phyloP scores from a whole-genome alignment of 805 yeast genomes.

The Kockiozyma suomiensis region DNA sequence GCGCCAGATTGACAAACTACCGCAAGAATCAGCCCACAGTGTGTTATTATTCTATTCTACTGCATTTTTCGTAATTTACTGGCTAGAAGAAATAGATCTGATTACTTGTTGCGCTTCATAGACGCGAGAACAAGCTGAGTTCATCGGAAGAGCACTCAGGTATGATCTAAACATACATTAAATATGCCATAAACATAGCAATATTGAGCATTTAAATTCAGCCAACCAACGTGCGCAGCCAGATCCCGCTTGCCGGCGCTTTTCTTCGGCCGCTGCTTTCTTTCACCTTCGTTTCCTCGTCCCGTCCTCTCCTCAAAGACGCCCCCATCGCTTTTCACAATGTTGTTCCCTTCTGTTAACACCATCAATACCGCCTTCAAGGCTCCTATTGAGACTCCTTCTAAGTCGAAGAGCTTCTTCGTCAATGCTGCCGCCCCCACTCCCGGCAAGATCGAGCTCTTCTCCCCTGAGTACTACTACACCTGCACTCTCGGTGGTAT shows the following conservation, averaged over 20 bases:
- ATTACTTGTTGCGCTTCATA: no score
- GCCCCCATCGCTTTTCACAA: slow-evolving; percentile 20
- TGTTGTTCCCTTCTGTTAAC: slow-evolving; percentile 47
- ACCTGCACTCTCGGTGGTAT: slow-evolving; percentile 80
- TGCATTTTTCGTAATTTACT: background rate
- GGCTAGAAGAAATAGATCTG: background rate
- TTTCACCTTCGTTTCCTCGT: slow-evolving; percentile 7
- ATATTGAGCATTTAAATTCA: background rate
- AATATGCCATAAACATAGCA: background rate
- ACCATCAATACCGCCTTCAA: slow-evolving; percentile 45
- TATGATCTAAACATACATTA: no score
- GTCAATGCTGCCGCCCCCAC: slow-evolving; percentile 30
- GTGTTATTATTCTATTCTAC: no score
- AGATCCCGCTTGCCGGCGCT: slow-evolving; percentile 1
- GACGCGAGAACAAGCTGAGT: no score
- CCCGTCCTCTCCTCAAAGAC: background rate
- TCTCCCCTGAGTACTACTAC: slow-evolving; percentile 63
- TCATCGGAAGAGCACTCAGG: no score
- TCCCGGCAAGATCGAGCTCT: slow-evolving; percentile 51
- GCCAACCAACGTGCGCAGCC: slow-evolving; percentile 14
- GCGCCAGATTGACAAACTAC: no score
- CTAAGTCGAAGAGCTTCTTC: slow-evolving; percentile 41
- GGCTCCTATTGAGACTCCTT: slow-evolving; percentile 42
- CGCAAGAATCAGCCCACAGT: no score
- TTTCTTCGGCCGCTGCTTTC: slow-evolving; percentile 9